phyloP scores from a whole-genome alignment of 768 basidiomycete genomes.

The Russula sp. region DNA sequence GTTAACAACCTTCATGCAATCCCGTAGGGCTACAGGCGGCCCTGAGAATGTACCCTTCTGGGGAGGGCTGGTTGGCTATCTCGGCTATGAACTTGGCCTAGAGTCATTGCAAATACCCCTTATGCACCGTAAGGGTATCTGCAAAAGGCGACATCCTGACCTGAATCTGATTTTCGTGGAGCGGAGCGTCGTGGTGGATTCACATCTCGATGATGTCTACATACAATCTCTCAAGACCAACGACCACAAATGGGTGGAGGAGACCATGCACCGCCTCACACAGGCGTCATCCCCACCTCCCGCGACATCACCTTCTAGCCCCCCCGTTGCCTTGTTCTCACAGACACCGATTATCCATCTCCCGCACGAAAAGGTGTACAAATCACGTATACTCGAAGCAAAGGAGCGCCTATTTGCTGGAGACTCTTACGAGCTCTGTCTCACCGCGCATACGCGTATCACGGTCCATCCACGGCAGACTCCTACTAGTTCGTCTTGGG shows the following conservation, averaged over 20 bases:
- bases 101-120: conserved; percentile 45
- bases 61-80: conserved; percentile 73
- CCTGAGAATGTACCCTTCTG: conserved; percentile 61
- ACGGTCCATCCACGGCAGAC: conserved; percentile 30
- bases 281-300: conserved; percentile 21
- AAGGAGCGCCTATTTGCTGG: conserved; percentile 74
- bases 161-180: conserved; percentile 74
- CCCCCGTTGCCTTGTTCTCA: conserved; percentile 8
- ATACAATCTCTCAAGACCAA: conserved; percentile 58
- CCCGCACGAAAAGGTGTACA: conserved; percentile 57
- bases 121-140: conserved; percentile 27
- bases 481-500: conserved; percentile 53
- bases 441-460: conserved; percentile 70
- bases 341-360: conserved; percentile 36
- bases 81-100: conserved; percentile 78
- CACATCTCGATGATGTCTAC: conserved; percentile 41
- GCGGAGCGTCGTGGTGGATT: conserved; percentile 68
- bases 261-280: conserved; percentile 35
- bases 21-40: conserved; percentile 44
- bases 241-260: conserved; percentile 57
- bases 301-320: not conserved
- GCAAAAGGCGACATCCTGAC: conserved; percentile 49
- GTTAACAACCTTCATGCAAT: conserved; percentile 63
- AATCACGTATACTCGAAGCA: conserved; percentile 59
- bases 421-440: conserved; percentile 89